A percentile compares a stretch with the other conserved stretches of the same genome.
Conservation (phyloP, 257 asterid species). For the Penstemon barbatus region DNA sequence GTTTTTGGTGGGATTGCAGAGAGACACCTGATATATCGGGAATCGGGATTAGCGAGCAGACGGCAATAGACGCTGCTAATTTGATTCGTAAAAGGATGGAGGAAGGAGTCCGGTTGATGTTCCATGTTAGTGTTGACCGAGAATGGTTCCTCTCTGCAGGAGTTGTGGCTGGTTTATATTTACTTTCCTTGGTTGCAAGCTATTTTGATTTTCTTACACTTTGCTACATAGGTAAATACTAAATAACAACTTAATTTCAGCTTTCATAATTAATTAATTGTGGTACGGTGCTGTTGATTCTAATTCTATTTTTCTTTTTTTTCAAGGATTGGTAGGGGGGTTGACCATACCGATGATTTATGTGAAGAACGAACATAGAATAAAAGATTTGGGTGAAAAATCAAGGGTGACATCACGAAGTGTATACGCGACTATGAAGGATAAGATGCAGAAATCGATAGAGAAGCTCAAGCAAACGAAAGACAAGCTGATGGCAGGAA, state of each 20-base stretch:
- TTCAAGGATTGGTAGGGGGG: constrained; percentile 42
- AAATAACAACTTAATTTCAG: background rate
- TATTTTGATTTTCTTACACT: constrained; percentile 46
- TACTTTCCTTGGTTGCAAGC: constrained; percentile 40
- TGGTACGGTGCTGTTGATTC: background rate
- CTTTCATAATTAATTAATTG: background rate
- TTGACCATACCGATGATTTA: constrained; percentile 50
- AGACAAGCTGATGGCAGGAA: constrained; percentile 17
- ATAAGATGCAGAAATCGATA: constrained; percentile 30
- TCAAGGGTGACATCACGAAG: constrained; percentile 32
- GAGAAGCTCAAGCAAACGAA: constrained; percentile 8
- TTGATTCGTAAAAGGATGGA: constrained; percentile 33
- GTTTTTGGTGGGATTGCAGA: constrained; percentile 34
- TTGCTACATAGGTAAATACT: constrained; percentile 49
- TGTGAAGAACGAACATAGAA: constrained; percentile 43
- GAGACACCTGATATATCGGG: constrained; percentile 50
- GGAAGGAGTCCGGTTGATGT: constrained; percentile 37
- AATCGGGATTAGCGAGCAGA: constrained; percentile 50
- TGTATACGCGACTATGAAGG: constrained; percentile 27
- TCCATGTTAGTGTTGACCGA: constrained; percentile 46
- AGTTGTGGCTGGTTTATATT: constrained; percentile 30
- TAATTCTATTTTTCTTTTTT: background rate
- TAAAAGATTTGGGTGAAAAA: constrained; percentile 35
- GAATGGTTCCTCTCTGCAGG: constrained; percentile 56
- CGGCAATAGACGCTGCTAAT: constrained; percentile 36